Percentiles rank a stretch among this genome's conserved stretches.
phyloP scores from a whole-genome alignment of 2,329 filamentous ascomycete genomes.

The Microascus cirrosus region DNA sequence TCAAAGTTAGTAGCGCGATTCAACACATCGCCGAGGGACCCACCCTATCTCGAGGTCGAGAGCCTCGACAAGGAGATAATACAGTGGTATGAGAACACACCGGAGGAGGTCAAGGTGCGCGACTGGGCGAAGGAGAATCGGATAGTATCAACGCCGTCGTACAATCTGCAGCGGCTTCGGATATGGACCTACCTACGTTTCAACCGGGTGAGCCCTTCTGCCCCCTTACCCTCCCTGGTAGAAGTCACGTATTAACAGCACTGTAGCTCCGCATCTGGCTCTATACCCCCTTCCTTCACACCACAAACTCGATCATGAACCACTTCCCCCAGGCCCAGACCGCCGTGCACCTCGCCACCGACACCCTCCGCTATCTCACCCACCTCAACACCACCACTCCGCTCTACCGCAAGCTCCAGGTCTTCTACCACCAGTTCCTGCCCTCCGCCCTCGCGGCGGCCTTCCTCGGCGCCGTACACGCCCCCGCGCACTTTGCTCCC shows the following conservation, averaged over 20 bases:
- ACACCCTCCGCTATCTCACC: slow-evolving; percentile 61
- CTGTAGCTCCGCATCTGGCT: slow-evolving; percentile 67
- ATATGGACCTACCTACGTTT: slow-evolving; percentile 77
- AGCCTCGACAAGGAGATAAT: slow-evolving; percentile 74
- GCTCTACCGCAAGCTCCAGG: slow-evolving; percentile 60
- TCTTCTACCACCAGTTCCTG: slow-evolving; percentile 73
- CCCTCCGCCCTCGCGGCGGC: slow-evolving; percentile 64
- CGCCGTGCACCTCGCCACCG: slow-evolving; percentile 63
- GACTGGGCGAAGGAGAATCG: slow-evolving; percentile 44
- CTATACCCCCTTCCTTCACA: slow-evolving; percentile 79
- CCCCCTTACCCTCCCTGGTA: slow-evolving; percentile 4
- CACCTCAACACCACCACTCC: slow-evolving; percentile 62
- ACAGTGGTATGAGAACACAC: slow-evolving; percentile 76
- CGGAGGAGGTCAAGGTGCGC: slow-evolving; percentile 43
- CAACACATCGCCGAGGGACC: slow-evolving; percentile 48
- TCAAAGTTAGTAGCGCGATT: slow-evolving; percentile 71
- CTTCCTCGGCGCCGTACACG: slow-evolving; percentile 67
- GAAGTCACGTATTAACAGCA: neutral
- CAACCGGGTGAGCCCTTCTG: slow-evolving; percentile 49
- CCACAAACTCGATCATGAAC: slow-evolving; percentile 68
- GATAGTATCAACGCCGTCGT: slow-evolving; percentile 44
- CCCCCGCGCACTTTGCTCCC: slow-evolving; percentile 58
- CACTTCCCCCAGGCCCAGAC: slow-evolving; percentile 64
- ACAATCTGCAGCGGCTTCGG: slow-evolving; percentile 61
- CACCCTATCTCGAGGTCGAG: slow-evolving; percentile 65